Percentiles rank a stretch among this genome's conserved stretches.
Evolutionary conservation across 495 filamentous ascomycete species (phyloP).

Genomic region (Penicillium argentinense): DNA sequence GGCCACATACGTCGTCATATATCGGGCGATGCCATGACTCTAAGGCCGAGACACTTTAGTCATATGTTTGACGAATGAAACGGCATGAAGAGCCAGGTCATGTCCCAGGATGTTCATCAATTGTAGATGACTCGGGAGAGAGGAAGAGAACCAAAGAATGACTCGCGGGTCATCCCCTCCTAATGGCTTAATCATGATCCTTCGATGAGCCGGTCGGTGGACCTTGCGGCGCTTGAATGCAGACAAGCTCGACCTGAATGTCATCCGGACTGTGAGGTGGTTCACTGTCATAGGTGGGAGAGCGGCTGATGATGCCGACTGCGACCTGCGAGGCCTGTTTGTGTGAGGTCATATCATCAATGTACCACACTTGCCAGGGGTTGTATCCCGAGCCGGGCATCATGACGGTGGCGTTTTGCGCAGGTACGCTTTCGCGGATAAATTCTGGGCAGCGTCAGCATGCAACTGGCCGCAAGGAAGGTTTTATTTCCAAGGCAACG

Average conservation of each 20-base stretch:
- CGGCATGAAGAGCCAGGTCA: too few species aligned
- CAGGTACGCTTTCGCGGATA: conserved; percentile 30
- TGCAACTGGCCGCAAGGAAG: not conserved
- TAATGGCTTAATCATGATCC: conserved; percentile 11
- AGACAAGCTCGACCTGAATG: conserved; percentile 41
- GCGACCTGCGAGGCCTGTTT: conserved; percentile 43
- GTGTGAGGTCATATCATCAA: conserved; percentile 35
- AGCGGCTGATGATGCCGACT: conserved; percentile 42
- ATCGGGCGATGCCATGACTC: too few species aligned
- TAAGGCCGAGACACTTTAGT: too few species aligned
- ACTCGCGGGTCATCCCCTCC: not conserved
- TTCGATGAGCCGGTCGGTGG: conserved; percentile 22
- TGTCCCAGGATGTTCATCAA: too few species aligned
- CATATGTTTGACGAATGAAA: too few species aligned
- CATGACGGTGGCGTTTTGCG: conserved; percentile 29
- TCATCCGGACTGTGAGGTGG: conserved; percentile 30
- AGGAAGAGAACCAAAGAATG: not conserved
- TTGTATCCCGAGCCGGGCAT: conserved; percentile 27
- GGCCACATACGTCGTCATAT: too few species aligned
- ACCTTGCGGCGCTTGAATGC: conserved; percentile 38
- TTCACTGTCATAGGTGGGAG: conserved; percentile 29
- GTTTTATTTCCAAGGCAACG: not conserved
- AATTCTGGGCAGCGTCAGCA: conserved; percentile 26
- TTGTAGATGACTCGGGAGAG: too few species aligned
- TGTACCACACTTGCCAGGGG: conserved; percentile 44